Evolutionary conservation across 108 stramenopile genomes (phyloP).

Genomic region (Skeletonema costatum): DNA sequence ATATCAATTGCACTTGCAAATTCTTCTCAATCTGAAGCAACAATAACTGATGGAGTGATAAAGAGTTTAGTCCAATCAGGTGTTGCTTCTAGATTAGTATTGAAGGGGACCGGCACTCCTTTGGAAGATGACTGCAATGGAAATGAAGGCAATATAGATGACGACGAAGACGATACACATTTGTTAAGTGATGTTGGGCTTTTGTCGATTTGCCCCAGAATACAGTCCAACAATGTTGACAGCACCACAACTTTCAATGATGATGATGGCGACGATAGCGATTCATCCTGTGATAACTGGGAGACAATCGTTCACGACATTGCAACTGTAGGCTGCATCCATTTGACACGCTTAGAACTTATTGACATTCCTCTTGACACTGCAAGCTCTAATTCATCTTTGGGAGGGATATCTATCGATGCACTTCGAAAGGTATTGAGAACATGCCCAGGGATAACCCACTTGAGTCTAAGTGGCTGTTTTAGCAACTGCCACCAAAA

Average conservation of each 20-base stretch:
- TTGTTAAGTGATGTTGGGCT: constrained; percentile 33
- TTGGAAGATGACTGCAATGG: not conserved
- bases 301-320: constrained; percentile 32
- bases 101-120: constrained; percentile 8
- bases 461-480: constrained; percentile 35
- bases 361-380: constrained; percentile 27
- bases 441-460: constrained; percentile 40
- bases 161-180: constrained; percentile 12
- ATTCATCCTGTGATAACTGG: constrained; percentile 28
- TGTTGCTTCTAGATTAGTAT: constrained; percentile 28
- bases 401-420: constrained; percentile 25
- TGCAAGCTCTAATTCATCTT: not conserved
- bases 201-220: constrained; percentile 30
- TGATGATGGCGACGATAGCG: not conserved
- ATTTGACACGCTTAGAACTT: constrained; percentile 36
- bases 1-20: constrained; percentile 34
- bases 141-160: not conserved
- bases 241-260: not conserved
- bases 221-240: constrained; percentile 8
- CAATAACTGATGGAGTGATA: constrained; percentile 26
- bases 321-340: constrained; percentile 32
- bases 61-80: constrained; percentile 35
- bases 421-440: constrained; percentile 24
- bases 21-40: not conserved
- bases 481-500: constrained; percentile 33